Conservation (phyloP, 2,329 filamentous ascomycete genomes). For the Trichoderma sp. region DNA sequence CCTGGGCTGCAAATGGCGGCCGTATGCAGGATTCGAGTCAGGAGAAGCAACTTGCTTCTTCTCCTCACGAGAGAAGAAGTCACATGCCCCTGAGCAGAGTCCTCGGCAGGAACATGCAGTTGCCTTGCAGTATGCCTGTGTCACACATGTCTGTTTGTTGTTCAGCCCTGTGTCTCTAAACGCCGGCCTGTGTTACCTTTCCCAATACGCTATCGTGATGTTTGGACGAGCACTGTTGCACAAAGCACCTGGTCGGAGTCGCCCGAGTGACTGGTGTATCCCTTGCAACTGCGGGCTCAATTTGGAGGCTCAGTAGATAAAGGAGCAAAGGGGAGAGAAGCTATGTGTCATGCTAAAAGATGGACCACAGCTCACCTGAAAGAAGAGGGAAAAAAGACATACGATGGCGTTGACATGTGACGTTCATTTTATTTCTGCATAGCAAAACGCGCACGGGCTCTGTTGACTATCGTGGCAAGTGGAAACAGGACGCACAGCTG, state of each 20-base stretch:
- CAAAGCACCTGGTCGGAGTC: neutral
- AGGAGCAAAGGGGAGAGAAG: neutral
- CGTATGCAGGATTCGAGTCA: neutral
- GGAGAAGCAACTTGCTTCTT: neutral
- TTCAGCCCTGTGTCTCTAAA: conserved; percentile 9
- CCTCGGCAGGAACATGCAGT: neutral
- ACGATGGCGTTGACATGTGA: conserved; percentile 4
- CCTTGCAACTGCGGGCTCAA: neutral
- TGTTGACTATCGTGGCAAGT: neutral
- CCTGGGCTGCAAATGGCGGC: neutral
- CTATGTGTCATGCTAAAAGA: neutral
- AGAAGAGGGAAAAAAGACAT: neutral
- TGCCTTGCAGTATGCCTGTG: neutral
- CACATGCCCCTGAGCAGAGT: neutral
- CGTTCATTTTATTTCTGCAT: neutral
- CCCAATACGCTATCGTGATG: neutral
- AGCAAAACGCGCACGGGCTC: neutral
- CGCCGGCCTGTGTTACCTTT: neutral
- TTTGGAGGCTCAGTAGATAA: neutral
- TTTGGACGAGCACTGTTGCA: neutral
- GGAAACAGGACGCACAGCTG: neutral
- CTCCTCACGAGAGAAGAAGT: neutral
- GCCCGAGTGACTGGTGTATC: neutral
- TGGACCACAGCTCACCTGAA: neutral
- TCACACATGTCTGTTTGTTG: neutral